phyloP scores from a whole-genome alignment of 2,329 filamentous ascomycete genomes.

The Aspergillus neoniger region DNA sequence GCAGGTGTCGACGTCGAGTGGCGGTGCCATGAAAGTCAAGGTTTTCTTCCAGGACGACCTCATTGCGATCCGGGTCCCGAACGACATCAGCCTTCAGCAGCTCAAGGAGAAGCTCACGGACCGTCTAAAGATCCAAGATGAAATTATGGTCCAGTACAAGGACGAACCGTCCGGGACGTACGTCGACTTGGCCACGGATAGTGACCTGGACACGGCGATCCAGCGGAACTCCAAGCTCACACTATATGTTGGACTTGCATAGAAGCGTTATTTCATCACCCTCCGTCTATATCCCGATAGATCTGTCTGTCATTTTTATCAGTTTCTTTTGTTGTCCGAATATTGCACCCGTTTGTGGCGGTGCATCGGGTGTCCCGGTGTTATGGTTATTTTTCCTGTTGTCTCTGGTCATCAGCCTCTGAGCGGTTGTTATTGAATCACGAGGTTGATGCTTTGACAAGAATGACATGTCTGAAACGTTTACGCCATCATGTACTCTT shows the following conservation, averaged over 20 bases:
- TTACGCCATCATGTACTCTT: constrained; percentile 35
- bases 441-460: constrained; percentile 32
- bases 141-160: constrained; percentile 79
- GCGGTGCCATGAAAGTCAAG: constrained; percentile 81
- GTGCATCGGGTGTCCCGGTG: constrained; percentile 21
- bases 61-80: constrained; percentile 85
- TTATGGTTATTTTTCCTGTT: constrained; percentile 21
- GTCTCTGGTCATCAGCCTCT: constrained; percentile 23
- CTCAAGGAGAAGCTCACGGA: constrained; percentile 83
- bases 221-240: constrained; percentile 85
- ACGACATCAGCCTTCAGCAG: constrained; percentile 74
- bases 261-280: constrained; percentile 15
- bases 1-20: constrained; percentile 43
- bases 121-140: constrained; percentile 75
- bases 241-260: constrained; percentile 60
- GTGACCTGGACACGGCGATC: constrained; percentile 78
- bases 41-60: constrained; percentile 90
- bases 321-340: constrained; percentile 1
- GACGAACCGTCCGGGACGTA: constrained; percentile 78
- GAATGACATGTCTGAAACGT: constrained; percentile 36
- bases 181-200: constrained; percentile 73
- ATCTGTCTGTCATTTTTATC: constrained; percentile 17
- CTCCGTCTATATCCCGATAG: constrained; percentile 13
- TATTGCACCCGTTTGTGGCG: constrained; percentile 3
- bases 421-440: constrained; percentile 27